Percentiles rank a stretch among this genome's conserved stretches.
Conservation (phyloP, 2,329 filamentous ascomycete genomes). For the Teratosphaeria zuluensis region DNA sequence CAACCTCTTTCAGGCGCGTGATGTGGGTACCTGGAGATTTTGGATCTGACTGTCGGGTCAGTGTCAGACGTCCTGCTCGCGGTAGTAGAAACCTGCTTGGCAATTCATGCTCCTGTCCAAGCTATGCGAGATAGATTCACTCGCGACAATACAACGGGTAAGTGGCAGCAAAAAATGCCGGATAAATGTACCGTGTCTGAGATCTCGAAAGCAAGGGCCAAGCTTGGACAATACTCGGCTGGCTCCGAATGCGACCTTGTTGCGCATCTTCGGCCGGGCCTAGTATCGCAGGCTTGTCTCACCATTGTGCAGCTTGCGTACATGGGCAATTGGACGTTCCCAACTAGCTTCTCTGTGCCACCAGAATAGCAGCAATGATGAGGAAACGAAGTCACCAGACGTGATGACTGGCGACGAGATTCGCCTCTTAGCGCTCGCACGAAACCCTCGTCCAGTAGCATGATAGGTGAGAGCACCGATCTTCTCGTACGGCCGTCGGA, state of each 20-base stretch:
- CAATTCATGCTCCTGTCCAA: not conserved
- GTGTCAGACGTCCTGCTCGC: too few relatives aligned
- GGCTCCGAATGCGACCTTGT: not conserved
- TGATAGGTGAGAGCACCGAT: not conserved
- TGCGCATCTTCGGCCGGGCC: not conserved
- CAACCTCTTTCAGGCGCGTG: not conserved
- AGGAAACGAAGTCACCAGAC: not conserved
- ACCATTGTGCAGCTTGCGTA: not conserved
- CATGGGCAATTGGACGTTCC: not conserved
- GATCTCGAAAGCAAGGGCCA: not conserved
- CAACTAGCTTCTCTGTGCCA: not conserved
- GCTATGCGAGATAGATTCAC: too few relatives aligned
- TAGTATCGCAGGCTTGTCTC: not conserved
- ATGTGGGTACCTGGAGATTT: not conserved
- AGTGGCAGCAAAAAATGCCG: not conserved
- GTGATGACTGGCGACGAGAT: not conserved
- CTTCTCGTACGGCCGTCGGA: not conserved
- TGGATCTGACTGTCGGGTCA: not conserved
- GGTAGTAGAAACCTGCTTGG: too few relatives aligned
- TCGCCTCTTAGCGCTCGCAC: not conserved
- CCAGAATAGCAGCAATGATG: not conserved
- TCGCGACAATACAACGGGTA: too few relatives aligned
- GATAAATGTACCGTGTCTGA: not conserved
- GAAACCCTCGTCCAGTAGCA: not conserved
- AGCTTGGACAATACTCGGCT: not conserved